Base-by-base conservation (phyloP, 2,329 filamentous ascomycete genomes). In the Keithomyces neogunnii region DNA sequence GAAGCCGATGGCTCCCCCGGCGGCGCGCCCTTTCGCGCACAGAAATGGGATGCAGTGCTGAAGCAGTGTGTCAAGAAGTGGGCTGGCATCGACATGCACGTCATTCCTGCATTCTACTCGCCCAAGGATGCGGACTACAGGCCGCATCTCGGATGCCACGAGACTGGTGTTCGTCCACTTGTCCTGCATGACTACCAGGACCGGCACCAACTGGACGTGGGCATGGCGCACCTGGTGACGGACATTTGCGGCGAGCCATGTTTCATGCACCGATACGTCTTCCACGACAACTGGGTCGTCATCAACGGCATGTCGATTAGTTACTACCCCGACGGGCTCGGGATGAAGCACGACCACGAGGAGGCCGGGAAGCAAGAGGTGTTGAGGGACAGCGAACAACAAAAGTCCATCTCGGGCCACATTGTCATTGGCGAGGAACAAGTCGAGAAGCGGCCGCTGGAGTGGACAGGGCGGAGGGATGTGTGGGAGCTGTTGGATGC, bases 251-350 rank as follows among this genome's bases (percentile, higher is more conserved):
- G 73, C 26, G 71, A 74, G 49, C 62, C 65, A 9, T 75, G 73
- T 56, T 75, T 74, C 58, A 66, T 76, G 55, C 72, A 75, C 57
- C 69, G 72, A 5, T 75, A 73, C 53, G 59, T 64, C 33, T 75
- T 76, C 59, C 62, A 59, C 39, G 72, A 74, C 57, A 65, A 68
- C 57, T 77, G 73, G 73, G 64, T 75, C 3, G 64, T 77, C 4
- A 68, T 73, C 43, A 76, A 75, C 54, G 74, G 74, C 4, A 65
- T 73, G 57, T 70, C 71, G 32, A 65, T 77, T 52, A 68, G 65
- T 40, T 66, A 73, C 46, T 73, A 75, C 55, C 65, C 67, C 0
- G 65, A 69, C 49, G 67, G 68, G 2, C 62, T 70, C 33, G 60
- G 60, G 28, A 28, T 40, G n/a, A 13, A 48, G 8, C 42, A 48